A percentile compares a stretch with the other conserved stretches of the same genome.
phyloP scores from a whole-genome alignment of 2,329 filamentous ascomycete species.

The Fonsecaea nubica region DNA sequence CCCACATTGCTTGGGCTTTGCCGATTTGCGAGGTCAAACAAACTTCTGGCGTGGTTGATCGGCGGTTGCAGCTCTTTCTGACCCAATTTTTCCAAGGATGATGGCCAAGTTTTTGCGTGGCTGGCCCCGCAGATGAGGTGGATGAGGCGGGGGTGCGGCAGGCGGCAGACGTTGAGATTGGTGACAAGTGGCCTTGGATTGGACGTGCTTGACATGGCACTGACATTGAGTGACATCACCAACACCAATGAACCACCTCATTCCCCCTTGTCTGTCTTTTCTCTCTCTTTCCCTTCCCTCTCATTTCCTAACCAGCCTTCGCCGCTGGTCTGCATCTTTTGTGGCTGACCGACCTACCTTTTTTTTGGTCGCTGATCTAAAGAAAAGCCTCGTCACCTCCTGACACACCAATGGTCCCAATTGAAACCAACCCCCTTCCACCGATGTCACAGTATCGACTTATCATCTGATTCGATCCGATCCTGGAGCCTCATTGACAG shows the following conservation, averaged over 20 bases:
- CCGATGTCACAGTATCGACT: background rate
- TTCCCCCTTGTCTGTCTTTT: no score
- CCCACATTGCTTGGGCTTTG: background rate
- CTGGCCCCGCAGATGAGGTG: background rate
- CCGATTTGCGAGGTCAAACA: conserved; percentile 1
- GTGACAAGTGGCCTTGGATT: background rate
- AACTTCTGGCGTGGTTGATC: background rate
- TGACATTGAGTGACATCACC: conserved; percentile 1
- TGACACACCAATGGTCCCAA: no score
- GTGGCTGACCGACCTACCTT: background rate
- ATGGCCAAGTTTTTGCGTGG: conserved; percentile 4
- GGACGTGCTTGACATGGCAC: background rate
- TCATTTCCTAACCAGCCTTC: no score
- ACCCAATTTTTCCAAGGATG: background rate
- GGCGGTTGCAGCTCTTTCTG: background rate
- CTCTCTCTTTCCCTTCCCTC: no score
- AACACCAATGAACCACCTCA: no score
- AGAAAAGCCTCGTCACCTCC: background rate
- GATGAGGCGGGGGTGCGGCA: no score
- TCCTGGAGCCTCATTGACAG: conserved; percentile 1
- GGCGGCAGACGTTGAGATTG: background rate
- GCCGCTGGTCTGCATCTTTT: background rate
- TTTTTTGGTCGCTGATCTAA: background rate
- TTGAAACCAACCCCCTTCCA: background rate
- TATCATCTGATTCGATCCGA: background rate